Percentiles rank a stretch among this genome's conserved stretches.
Evolutionary conservation across 768 basidiomycete species (phyloP).

Genomic region (Pluteus cervinus): DNA sequence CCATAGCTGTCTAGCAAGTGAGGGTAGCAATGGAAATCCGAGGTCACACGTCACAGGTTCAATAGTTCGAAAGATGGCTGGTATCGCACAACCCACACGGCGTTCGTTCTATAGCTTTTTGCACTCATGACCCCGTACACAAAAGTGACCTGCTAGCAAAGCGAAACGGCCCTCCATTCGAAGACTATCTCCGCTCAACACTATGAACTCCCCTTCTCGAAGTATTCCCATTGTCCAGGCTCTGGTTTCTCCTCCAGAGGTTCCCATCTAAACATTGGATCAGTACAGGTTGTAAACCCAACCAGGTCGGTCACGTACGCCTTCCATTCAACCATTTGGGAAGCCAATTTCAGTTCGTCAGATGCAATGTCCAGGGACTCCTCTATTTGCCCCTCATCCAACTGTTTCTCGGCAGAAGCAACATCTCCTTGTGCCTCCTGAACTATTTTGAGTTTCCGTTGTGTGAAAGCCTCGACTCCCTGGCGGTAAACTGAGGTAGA

Average conservation of each 20-base stretch:
- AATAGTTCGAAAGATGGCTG: too few species aligned
- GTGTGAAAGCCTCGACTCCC: slow-evolving; percentile 79
- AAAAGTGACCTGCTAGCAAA: too few species aligned
- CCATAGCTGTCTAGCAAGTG: slow-evolving; percentile 49
- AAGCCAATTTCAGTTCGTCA: slow-evolving; percentile 72
- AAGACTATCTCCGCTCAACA: too few species aligned
- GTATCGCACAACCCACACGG: too few species aligned
- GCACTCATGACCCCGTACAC: too few species aligned
- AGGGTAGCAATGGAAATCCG: slow-evolving; percentile 33
- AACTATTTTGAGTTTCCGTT: slow-evolving; percentile 70
- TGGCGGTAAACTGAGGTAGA: slow-evolving; percentile 83
- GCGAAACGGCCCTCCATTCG: too few species aligned
- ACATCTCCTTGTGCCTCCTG: slow-evolving; percentile 65
- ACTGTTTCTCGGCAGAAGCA: slow-evolving; percentile 57
- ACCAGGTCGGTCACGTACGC: slow-evolving; percentile 54
- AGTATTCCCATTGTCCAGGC: slow-evolving; percentile 85
- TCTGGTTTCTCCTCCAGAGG: slow-evolving; percentile 76
- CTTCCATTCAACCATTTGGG: slow-evolving; percentile 93
- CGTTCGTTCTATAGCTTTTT: too few species aligned
- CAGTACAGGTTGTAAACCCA: slow-evolving; percentile 1
- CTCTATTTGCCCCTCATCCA: slow-evolving; percentile 87
- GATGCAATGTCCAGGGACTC: slow-evolving; percentile 75
- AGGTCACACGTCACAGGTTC: slow-evolving; percentile 89
- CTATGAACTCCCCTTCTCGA: slow-evolving; percentile 46
- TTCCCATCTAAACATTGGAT: slow-evolving; percentile 58